Base-by-base conservation (phyloP, 2,329 filamentous ascomycete species). In the Aspergillus novoparasiticus region DNA sequence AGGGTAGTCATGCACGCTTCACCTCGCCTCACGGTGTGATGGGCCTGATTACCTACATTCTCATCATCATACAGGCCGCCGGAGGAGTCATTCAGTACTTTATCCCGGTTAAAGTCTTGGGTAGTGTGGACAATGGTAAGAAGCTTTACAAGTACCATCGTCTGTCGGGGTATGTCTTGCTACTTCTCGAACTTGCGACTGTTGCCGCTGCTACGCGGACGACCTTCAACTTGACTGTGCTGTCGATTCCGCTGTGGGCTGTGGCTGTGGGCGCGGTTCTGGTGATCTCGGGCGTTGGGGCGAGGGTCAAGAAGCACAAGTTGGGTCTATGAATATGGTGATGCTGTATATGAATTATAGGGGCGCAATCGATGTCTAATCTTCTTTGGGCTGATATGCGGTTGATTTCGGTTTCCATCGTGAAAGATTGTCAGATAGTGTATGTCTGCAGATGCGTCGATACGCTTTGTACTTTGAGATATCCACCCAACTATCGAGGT, bases 91-190 rank as follows among this genome's bases (percentile, higher is more conserved):
- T 92, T 36, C 92, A 95, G 80, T 97, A 90, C 82, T 92, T 88
- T 63, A 82, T 86, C 3, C 94, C 94, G 0, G 73, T 75, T 0
- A 51, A 64, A 16, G 71, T 96, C 1, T 96, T 94, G 71, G 94
- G 94, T 6, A 88, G 92, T 61, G 88, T 90, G 66, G 89, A 92
- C 30, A 88, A 88, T 3, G 94, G 93, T 23, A 96, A 94, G 84
- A 83, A 83, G 28, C 77, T 97, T 48, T 98, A 94, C 84, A 97
- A 96, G 79, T 97, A 94, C 72, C 95, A 98, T 77, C 87, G 94
- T 34, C 80, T 86, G 59, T 85, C 84, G 26, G 95, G 94, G 2
- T 98, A 99, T 75, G 68, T 87, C 9, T 81, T 94, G 63, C 79
- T 94, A 59, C 73, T 89, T 57, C 72, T 96, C 70, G 83, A 94